Evolutionary conservation across 1,139 yeast genomes (phyloP).

Genomic region (Blastobotrys apis): DNA sequence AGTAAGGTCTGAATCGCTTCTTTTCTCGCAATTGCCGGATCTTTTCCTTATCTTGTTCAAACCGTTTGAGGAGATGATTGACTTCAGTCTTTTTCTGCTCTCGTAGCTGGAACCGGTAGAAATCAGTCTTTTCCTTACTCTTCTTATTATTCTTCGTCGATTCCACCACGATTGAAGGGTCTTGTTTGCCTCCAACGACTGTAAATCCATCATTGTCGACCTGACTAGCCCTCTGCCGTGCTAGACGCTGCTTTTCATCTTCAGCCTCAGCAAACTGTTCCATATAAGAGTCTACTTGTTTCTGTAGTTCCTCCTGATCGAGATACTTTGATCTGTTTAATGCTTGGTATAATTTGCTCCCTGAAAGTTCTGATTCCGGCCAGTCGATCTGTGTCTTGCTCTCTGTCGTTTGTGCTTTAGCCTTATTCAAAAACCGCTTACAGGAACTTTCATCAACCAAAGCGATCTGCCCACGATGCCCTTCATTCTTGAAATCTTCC

Average conservation of each 20-base stretch:
- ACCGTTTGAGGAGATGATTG: conserved; percentile 77
- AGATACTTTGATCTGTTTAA: conserved; percentile 37
- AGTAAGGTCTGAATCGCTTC: conserved; percentile 82
- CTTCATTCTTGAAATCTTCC: conserved; percentile 40
- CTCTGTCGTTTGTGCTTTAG: conserved; percentile 36
- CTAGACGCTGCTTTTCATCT: conserved; percentile 55
- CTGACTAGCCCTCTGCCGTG: conserved; percentile 42
- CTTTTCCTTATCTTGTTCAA: conserved; percentile 85
- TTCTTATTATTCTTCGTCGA: conserved; percentile 52
- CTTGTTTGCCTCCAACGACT: conserved; percentile 39
- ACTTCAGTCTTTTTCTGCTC: conserved; percentile 90
- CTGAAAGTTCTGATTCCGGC: conserved; percentile 26
- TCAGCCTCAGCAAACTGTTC: conserved; percentile 69
- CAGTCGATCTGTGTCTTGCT: conserved; percentile 32
- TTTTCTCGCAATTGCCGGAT: conserved; percentile 73
- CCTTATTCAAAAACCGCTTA: conserved; percentile 57
- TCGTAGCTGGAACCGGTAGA: conserved; percentile 93
- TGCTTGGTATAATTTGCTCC: conserved; percentile 29
- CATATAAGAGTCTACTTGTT: conserved; percentile 55
- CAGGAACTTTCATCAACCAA: conserved; percentile 75
- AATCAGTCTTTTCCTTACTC: conserved; percentile 82
- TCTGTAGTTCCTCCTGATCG: conserved; percentile 46
- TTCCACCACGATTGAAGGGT: conserved; percentile 32
- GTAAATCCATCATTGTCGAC: conserved; percentile 93
- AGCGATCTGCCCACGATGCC: conserved; percentile 54